Conservation (phyloP, 148 eudicot genomes). For the Mesembryanthemum crystallinum region DNA sequence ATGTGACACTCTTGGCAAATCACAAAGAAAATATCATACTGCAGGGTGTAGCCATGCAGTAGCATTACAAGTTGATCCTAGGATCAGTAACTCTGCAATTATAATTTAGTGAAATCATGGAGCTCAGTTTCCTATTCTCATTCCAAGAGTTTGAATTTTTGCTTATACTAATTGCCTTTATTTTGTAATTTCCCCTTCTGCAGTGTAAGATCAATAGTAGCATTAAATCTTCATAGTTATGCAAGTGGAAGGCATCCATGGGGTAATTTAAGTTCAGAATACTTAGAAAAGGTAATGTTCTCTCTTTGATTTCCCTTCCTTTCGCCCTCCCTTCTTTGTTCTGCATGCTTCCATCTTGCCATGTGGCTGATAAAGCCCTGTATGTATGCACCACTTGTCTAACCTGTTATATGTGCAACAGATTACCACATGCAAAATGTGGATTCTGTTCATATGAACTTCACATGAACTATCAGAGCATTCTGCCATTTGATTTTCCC, state of each 20-base stretch:
- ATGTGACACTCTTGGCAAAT: no score
- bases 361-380: not conserved
- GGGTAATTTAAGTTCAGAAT: slow-evolving; percentile 83
- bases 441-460: no score
- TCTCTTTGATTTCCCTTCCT: not conserved
- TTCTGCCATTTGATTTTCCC: not conserved
- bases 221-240: slow-evolving; percentile 82
- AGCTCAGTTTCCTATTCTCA: not conserved
- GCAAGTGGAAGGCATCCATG: slow-evolving; percentile 99
- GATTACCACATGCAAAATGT: no score
- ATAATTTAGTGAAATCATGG: not conserved
- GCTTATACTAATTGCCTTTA: slow-evolving; percentile 3
- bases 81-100: no score
- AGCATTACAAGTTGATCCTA: no score
- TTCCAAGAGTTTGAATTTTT: not conserved
- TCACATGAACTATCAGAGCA: not conserved
- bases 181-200: slow-evolving; percentile 19
- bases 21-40: no score
- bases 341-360: not conserved
- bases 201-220: slow-evolving; percentile 92
- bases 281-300: slow-evolving; percentile 72
- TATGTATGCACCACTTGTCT: not conserved
- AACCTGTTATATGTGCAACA: not conserved
- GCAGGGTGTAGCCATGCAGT: no score
- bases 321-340: not conserved